Base-by-base conservation (phyloP, 768 basidiomycete species). In the Lentinula lateritia region DNA sequence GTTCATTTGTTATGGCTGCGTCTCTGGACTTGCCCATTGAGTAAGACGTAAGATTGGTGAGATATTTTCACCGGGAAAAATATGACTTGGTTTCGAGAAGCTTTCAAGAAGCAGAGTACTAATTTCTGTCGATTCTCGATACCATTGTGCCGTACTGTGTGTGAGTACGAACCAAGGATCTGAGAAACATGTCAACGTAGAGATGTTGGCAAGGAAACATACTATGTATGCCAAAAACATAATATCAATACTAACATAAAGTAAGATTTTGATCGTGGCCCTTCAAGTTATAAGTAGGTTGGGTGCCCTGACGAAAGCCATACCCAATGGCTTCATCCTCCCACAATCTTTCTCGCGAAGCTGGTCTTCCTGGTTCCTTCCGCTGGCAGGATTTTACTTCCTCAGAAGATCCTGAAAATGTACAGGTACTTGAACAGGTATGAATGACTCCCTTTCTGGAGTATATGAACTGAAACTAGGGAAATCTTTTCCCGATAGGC, bases 181-280 rank as follows among this genome's bases (percentile, higher is more conserved):
- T 42, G 39, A 6, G 20, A 3, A 15, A 43, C 4, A 43, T n/a
- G 23, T 10, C 18, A 20, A 20, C 10, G n/a, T 6, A 9, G 28
- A 6, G 16, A 59, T 36, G 58, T 59, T 45, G 58, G 58, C 58
- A 59, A 59, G 58, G 58, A 12, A 59, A 59, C 58, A 2, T 53
- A 28, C 28, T 28, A 28, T 28, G 28, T 28, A 39, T 36, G 18
- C 15, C n/a, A 9, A 15, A 35, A 16, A 16, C 7, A 15, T 35
- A 9, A 53, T 13, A 35, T 34, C 9, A 35, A 18, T 28, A 34
- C 16, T 2, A 3, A 35, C 34, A 39, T 53, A 7, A 53, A 35
- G 38, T 35, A 36, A 53, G 10, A 53, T 50, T 46, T 23, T 45
- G 9, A 34, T 32, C 23, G 23, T 23, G 2, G 23, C 23, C 23